Base-by-base conservation (phyloP, 345 rosid genomes). In the Iberis pinnata region DNA sequence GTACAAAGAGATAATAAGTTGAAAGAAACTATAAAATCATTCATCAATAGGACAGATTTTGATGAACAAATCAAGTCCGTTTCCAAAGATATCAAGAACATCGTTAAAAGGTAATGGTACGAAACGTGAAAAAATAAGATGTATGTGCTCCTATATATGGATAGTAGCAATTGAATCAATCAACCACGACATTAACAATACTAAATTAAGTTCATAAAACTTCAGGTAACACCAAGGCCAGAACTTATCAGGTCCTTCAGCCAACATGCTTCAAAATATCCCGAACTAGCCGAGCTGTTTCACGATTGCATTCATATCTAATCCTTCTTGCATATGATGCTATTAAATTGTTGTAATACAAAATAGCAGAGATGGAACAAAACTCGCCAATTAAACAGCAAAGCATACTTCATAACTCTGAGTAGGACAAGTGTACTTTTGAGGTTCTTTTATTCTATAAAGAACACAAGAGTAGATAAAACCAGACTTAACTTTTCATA, bases 1-100 rank as follows among this genome's bases (percentile, higher is more conserved):
- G 86, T 64, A 65, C 35, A 65, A 40, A 43, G 60, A 35, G 9
- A 69, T 5, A 51, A 32, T 60, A 47, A 67, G 46, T 47, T 20
- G 57, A 43, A 50, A 47, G 31, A 45, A 71, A 42, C 35, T 14
- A 48, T 32, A 55, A 40, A 25, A 45, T 18, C 24, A 40, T 43
- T 54, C 22, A 10, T 43, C 43, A 14, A 56, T 32, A 60, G 33
- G 9, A 11, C 15, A 49, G 38, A 24, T 43, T 12, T 45, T 43
- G 27, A 52, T 46, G 6, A 35, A 44, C 27, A 6, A 61, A 51
- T 9, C 3, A 40, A 44, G 17, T 29, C 19, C 14, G 19, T 50
- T 44, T 50, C 31, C 49, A 52, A 12, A 40, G 18, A 54, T 51
- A 66, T 16, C 43, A 24, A 32, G 36, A 52, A 40, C 8, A 47